Evolutionary conservation across 176 grass and related monocot genomes (phyloP), one percentile per base, ranked within the genome.

Genomic region (Cenchrus americanus): DNA sequence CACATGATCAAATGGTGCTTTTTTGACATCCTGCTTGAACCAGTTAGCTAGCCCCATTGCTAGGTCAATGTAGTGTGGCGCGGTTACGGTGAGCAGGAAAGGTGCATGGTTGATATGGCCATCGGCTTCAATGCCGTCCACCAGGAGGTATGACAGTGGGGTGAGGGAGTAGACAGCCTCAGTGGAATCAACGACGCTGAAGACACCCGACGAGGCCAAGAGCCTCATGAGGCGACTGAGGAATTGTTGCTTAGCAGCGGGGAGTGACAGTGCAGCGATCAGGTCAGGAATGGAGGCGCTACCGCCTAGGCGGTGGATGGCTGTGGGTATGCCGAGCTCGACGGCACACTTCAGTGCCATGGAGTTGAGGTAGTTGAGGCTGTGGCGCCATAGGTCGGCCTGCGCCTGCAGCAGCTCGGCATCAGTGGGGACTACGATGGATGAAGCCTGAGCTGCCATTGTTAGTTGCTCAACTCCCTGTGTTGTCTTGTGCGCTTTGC

Each of bases 181-280:
- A 8, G 17, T 50, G 14, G 68, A 24, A 9, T 2, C 41, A 13
- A 1, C 71, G 14, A 18, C 7, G 18, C 18, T 21, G 37, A 86
- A 73, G 73, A 60, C 32, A 22, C 84, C 84, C 1, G 47, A 21
- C 3, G 55, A 54, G 61, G 68, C 77, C 27, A 92, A 26, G 12
- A 83, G 13, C 78, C 87, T 80, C 87, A 92, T 83, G 8, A 92
- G 69, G 34, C 87, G 87, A 11, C 24, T 10, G 8, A 89, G 71
- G 67, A 26, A 64, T 4, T 50, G 62, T 14, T 60, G 41, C 53
- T 62, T 80, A 3, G 41, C 17, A 5, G 21, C 2, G 12, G 85
- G 75, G 14, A 76, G 51, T 8, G 81, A 72, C 10, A 91, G 71
- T 19, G 80, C 52, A 4, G 71, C 5, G 44, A 65, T 69, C 5